Evolutionary conservation across 2,329 filamentous ascomycete species (phyloP).

Genomic region (Colletotrichum tropicicola): DNA sequence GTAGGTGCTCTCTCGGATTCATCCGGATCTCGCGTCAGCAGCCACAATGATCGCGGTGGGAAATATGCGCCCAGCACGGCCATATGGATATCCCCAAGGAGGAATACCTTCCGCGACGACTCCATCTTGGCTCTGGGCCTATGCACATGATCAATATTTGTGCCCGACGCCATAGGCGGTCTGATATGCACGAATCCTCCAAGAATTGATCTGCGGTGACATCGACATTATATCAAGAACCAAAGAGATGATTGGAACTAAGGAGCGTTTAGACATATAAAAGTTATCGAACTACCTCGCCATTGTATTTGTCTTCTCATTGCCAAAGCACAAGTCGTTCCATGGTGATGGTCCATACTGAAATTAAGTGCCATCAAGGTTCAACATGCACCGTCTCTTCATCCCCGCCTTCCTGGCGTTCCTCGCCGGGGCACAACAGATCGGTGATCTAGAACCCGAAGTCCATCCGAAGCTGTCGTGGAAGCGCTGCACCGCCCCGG

Average conservation of each 20-base stretch:
- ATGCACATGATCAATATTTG: background rate
- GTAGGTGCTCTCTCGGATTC: background rate
- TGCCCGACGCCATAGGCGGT: background rate
- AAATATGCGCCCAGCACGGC: background rate
- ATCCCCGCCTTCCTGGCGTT: background rate
- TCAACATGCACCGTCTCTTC: background rate
- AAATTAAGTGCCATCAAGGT: background rate
- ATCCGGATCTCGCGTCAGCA: background rate
- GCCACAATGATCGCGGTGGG: background rate
- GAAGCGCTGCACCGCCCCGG: conserved; percentile 7
- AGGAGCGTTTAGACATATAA: too few relatives aligned
- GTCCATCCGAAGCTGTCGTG: conserved; percentile 19
- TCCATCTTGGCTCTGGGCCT: background rate
- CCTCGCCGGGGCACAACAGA: conserved; percentile 7
- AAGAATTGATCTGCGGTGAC: too few relatives aligned
- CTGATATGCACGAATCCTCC: too few relatives aligned
- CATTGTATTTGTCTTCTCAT: too few relatives aligned
- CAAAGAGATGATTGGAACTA: too few relatives aligned
- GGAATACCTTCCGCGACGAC: background rate
- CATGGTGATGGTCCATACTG: background rate
- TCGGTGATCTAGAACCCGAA: background rate
- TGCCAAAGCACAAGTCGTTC: too few relatives aligned
- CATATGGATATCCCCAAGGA: background rate
- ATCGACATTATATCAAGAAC: too few relatives aligned
- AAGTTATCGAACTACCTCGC: too few relatives aligned